Evolutionary conservation across 345 rosid genomes (phyloP).

Genomic region (Aegle marmelos): DNA sequence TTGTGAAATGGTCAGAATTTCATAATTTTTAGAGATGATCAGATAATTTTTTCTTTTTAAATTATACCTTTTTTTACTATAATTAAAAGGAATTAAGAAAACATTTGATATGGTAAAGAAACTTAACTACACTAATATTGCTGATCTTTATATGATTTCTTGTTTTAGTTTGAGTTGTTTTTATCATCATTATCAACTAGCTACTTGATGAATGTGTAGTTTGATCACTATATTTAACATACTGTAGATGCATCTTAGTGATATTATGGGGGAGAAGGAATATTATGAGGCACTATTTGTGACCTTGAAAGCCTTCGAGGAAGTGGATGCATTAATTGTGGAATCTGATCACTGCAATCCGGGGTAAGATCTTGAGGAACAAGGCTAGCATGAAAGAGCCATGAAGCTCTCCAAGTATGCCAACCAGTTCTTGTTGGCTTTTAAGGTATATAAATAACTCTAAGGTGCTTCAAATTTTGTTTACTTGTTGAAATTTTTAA

Average conservation of each 20-base stretch:
- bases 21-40: no score
- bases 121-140: no score
- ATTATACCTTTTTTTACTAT: no score
- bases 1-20: no score
- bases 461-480: not conserved
- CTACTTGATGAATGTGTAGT: not conserved
- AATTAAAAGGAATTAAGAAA: no score
- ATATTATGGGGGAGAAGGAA: constrained; percentile 50
- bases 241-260: not conserved
- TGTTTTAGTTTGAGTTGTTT: no score
- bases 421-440: constrained; percentile 57
- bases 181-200: no score
- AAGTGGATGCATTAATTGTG: constrained; percentile 47
- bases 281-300: constrained; percentile 67
- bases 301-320: constrained; percentile 74
- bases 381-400: constrained; percentile 54
- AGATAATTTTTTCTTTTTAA: no score
- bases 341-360: constrained; percentile 5
- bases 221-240: not conserved
- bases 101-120: no score
- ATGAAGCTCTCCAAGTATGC: constrained; percentile 80
- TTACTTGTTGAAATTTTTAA: no score
- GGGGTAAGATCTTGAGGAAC: constrained; percentile 38
- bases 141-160: no score
- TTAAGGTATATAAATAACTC: constrained; percentile 46